These are phyloP conservation scores for Candida jianshihensis DNA, from an alignment of 805 yeast genomes.

Conservation along the genomic window DNA sequence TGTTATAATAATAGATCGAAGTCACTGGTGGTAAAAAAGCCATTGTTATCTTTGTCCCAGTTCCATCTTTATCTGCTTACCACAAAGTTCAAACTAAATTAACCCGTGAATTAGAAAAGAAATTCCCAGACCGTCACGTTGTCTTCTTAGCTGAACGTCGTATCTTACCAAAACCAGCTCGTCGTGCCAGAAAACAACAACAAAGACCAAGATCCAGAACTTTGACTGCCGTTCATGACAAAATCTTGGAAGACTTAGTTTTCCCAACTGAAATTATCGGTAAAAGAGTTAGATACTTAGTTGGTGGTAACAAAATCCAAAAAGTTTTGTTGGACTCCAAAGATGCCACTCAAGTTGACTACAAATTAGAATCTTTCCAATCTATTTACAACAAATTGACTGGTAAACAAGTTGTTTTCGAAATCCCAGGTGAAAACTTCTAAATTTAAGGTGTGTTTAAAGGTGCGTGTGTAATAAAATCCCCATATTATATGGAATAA, in stretches of 20 bases:
- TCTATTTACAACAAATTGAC: constrained; percentile 97
- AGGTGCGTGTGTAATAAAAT: no score
- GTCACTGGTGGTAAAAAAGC: constrained; percentile 99
- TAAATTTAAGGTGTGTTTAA: constrained; percentile 24
- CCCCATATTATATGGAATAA: no score
- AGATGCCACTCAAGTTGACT: constrained; percentile 94
- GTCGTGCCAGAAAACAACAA: constrained; percentile 88
- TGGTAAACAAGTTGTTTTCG: constrained; percentile 99
- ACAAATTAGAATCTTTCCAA: constrained; percentile 99
- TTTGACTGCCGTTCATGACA: constrained; percentile 97
- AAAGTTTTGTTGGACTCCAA: constrained; percentile 96
- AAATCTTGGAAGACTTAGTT: constrained; percentile 96
- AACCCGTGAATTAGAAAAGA: constrained; percentile 99
- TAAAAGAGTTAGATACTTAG: constrained; percentile 98
- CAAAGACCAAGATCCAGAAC: constrained; percentile 99
- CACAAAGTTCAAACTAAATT: constrained; percentile 96
- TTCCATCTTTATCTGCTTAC: constrained; percentile 85
- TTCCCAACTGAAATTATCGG: constrained; percentile 99
- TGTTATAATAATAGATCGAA: constrained; percentile 49
- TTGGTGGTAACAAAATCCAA: constrained; percentile 98
- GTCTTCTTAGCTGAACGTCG: constrained; percentile 99
- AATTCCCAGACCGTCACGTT: constrained; percentile 99
- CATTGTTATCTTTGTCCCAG: constrained; percentile 96
- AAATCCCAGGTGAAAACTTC: constrained; percentile 62
- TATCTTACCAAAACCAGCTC: constrained; percentile 98